Conservation (phyloP, 352 stramenopile species). For the Phytophthora pisi region DNA sequence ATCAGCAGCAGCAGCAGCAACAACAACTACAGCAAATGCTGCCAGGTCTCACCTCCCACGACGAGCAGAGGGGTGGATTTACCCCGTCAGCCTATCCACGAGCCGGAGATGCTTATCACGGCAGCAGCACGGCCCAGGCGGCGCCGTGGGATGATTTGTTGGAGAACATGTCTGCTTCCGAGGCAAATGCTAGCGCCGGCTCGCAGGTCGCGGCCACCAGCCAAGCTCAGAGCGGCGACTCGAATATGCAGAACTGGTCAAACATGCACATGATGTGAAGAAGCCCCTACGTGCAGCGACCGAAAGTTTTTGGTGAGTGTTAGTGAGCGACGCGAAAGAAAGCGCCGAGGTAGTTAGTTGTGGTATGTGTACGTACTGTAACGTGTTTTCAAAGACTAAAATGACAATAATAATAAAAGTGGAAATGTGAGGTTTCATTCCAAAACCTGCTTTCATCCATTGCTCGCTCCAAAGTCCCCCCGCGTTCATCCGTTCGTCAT, state of each 20-base stretch:
- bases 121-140: conserved; percentile 15
- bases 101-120: conserved; percentile 25
- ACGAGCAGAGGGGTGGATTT: conserved; percentile 29
- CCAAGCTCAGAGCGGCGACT: conserved; percentile 51
- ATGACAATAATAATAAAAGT: conserved; percentile 25
- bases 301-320: conserved; percentile 14
- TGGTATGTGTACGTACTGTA: conserved; percentile 28
- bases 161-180: conserved; percentile 69
- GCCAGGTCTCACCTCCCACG: conserved; percentile 12
- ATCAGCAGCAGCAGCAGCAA: conserved; percentile 30
- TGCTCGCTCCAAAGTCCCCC: not conserved
- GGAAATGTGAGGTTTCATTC: conserved; percentile 12
- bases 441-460: not conserved
- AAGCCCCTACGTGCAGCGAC: not conserved
- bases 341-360: conserved; percentile 32
- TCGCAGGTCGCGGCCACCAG: conserved; percentile 13
- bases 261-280: conserved; percentile 78
- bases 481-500: conserved; percentile 20
- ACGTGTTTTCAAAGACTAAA: conserved; percentile 21
- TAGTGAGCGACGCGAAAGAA: conserved; percentile 35
- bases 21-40: conserved; percentile 29
- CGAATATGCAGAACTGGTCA: conserved; percentile 68
- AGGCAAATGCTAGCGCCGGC: conserved; percentile 18
- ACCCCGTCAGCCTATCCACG: conserved; percentile 21
- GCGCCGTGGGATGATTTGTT: conserved; percentile 78